These are phyloP conservation scores for Melampsora abietis-canadensis DNA, from an alignment of 1,284 basidiomycete genomes.

Conservation along the genomic window DNA sequence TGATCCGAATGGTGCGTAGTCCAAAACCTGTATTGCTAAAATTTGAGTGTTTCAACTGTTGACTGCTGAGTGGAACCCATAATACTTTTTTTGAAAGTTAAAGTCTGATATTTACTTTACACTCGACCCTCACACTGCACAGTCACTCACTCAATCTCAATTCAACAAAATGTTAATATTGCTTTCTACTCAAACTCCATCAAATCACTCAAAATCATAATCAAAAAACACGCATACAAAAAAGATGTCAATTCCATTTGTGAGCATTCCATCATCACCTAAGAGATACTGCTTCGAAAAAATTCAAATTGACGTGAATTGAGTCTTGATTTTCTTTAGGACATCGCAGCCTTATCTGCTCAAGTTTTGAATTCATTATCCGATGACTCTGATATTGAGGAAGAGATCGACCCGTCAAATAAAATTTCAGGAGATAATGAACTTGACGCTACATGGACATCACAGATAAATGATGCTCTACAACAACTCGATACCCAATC, in stretches of 20 bases:
- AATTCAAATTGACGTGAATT: neutral
- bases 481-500: neutral
- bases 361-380: slow-evolving; percentile 9
- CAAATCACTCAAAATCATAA: neutral
- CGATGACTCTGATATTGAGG: neutral
- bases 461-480: neutral
- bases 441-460: neutral
- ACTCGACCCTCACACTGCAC: too few relatives aligned
- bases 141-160: too few relatives aligned
- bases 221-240: neutral
- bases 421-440: neutral
- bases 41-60: too few relatives aligned
- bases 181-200: too few relatives aligned
- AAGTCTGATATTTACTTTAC: too few relatives aligned
- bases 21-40: too few relatives aligned
- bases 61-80: too few relatives aligned
- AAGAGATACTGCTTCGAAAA: neutral
- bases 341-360: neutral
- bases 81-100: too few relatives aligned
- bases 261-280: neutral
- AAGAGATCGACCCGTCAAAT: neutral
- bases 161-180: too few relatives aligned
- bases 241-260: neutral
- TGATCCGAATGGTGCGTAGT: too few relatives aligned
- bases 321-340: neutral